These are phyloP conservation scores for Coemansia sp. DNA, from an alignment of 192 early-diverging fungal genomes.

Conservation along the genomic window DNA sequence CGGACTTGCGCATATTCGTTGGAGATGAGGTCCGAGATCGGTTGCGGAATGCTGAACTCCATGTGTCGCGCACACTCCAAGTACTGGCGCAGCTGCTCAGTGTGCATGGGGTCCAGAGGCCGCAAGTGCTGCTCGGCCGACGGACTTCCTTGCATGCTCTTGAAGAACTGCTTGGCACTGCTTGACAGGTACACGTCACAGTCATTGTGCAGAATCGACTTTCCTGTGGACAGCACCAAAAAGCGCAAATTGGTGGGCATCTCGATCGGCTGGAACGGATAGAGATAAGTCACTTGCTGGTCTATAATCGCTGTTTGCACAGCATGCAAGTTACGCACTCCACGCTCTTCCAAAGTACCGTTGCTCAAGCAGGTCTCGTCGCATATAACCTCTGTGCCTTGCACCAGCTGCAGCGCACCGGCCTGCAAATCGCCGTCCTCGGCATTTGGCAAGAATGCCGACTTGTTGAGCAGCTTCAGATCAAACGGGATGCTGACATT, in stretches of 20 bases:
- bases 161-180: constrained; percentile 19
- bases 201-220: constrained; percentile 66
- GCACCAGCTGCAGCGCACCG: constrained; percentile 64
- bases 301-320: constrained; percentile 59
- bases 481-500: constrained; percentile 63
- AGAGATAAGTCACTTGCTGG: constrained; percentile 66
- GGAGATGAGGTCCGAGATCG: constrained; percentile 60
- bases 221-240: constrained; percentile 64
- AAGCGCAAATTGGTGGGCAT: constrained; percentile 64
- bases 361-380: constrained; percentile 73
- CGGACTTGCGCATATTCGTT: constrained; percentile 43
- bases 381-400: constrained; percentile 59
- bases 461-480: constrained; percentile 59
- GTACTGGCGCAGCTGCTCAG: constrained; percentile 58
- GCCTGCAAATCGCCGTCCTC: constrained; percentile 57
- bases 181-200: constrained; percentile 54
- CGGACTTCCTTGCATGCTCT: background rate
- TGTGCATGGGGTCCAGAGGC: constrained; percentile 50
- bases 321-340: constrained; percentile 69
- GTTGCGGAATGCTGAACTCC: constrained; percentile 61
- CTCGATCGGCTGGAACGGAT: constrained; percentile 69
- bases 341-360: constrained; percentile 64
- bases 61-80: constrained; percentile 53
- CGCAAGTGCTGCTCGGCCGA: constrained; percentile 5
- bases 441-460: constrained; percentile 58